Evolutionary conservation across 2,329 filamentous ascomycete genomes (phyloP).

Genomic region (Penicillium sp.): DNA sequence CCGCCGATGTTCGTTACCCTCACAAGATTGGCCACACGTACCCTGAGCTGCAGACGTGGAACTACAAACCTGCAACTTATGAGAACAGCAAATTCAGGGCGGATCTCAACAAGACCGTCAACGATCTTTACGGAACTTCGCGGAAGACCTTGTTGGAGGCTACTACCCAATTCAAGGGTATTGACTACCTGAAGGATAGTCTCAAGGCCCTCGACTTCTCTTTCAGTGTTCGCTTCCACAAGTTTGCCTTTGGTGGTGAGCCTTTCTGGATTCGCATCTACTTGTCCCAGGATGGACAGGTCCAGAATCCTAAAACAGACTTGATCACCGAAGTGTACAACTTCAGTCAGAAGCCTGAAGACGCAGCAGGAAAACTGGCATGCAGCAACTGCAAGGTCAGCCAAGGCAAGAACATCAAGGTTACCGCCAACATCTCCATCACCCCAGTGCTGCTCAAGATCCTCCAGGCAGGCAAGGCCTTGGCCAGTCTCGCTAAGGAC

Average conservation of each 20-base stretch:
- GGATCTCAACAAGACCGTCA: constrained; percentile 1
- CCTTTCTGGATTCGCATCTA: constrained; percentile 15
- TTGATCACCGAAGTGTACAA: constrained; percentile 17
- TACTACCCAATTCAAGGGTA: constrained; percentile 1
- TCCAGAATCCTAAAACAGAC: not conserved
- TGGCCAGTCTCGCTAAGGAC: constrained; percentile 3
- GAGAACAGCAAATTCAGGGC: not conserved
- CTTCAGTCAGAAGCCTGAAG: constrained; percentile 13
- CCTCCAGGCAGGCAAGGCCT: constrained; percentile 3
- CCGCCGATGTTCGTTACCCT: constrained; percentile 63
- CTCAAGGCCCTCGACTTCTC: constrained; percentile 10
- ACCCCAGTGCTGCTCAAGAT: constrained; percentile 11
- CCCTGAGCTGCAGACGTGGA: constrained; percentile 53
- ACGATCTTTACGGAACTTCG: constrained; percentile 12
- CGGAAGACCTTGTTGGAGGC: constrained; percentile 1
- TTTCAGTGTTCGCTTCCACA: constrained; percentile 13
- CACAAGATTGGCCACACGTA: constrained; percentile 74
- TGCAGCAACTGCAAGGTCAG: constrained; percentile 14
- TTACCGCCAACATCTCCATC: constrained; percentile 10
- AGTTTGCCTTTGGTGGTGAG: constrained; percentile 13
- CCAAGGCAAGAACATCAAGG: constrained; percentile 4
- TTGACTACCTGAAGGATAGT: constrained; percentile 1
- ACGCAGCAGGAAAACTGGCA: not conserved
- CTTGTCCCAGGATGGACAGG: constrained; percentile 4
- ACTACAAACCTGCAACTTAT: constrained; percentile 1